Percentiles rank a stretch among this genome's conserved stretches.
Evolutionary conservation across 345 rosid species (phyloP).

Genomic region (Atalantia buxifolia): DNA sequence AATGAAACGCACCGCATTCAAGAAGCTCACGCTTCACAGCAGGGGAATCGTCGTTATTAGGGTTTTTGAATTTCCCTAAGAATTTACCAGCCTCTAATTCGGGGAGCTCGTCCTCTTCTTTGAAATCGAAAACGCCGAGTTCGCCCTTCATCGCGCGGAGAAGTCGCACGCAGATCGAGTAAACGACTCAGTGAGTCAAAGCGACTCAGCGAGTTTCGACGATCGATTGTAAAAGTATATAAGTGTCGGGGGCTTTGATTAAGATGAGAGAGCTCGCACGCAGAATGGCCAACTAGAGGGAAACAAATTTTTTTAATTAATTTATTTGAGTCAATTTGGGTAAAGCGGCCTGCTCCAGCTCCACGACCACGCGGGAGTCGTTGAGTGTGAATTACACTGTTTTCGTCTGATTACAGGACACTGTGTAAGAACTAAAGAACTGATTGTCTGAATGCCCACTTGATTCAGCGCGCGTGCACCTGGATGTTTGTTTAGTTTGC

Average conservation of each 20-base stretch:
- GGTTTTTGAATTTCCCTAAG: constrained; percentile 51
- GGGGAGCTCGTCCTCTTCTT: constrained; percentile 63
- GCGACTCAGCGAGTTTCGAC: not conserved
- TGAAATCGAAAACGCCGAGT: constrained; percentile 60
- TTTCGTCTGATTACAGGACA: too few species aligned
- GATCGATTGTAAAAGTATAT: not conserved
- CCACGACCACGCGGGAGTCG: too few species aligned
- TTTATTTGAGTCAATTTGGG: too few species aligned
- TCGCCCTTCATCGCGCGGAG: constrained; percentile 46
- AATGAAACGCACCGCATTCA: constrained; percentile 46
- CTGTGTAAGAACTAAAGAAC: too few species aligned
- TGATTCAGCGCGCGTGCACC: too few species aligned
- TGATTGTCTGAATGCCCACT: too few species aligned
- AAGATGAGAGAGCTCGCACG: not conserved
- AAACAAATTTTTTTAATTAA: too few species aligned
- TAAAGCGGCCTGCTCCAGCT: too few species aligned
- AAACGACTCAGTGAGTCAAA: constrained; percentile 14
- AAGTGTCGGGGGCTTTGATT: not conserved
- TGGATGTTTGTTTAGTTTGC: too few species aligned
- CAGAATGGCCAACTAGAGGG: not conserved
- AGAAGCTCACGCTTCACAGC: constrained; percentile 40
- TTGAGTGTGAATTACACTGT: too few species aligned
- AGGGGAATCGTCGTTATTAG: constrained; percentile 44
- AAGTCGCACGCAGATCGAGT: constrained; percentile 6
- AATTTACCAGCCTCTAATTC: constrained; percentile 46